Percentiles rank a stretch among this genome's conserved stretches.
Conservation (phyloP, 345 rosid species). For the Hirschfeldia incana region DNA sequence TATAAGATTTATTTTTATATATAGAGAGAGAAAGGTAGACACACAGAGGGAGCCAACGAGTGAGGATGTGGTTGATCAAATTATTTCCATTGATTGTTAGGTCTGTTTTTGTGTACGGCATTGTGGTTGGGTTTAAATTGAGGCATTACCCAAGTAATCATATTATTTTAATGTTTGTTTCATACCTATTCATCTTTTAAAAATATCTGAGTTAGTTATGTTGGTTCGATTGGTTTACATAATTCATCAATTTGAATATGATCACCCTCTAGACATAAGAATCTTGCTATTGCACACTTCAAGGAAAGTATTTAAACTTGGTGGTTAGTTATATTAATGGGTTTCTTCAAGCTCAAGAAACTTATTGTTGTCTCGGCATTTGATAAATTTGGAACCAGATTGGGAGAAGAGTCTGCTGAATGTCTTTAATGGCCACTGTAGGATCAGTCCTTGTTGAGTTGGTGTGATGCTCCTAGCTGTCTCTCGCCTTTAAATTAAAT, state of each 20-base stretch:
- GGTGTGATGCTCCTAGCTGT: background rate
- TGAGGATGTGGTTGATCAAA: conserved; percentile 11
- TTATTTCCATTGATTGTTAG: conserved; percentile 17
- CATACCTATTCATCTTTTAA: too few relatives aligned
- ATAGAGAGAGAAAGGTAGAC: background rate
- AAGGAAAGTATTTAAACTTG: background rate
- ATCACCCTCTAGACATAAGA: too few relatives aligned
- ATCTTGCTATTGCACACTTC: background rate
- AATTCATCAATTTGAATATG: too few relatives aligned
- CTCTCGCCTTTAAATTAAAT: background rate
- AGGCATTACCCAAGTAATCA: too few relatives aligned
- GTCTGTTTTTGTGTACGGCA: too few relatives aligned
- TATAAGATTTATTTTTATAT: conserved; percentile 8
- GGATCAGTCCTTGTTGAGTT: background rate
- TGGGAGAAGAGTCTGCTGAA: background rate
- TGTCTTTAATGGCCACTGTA: background rate
- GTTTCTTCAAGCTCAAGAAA: background rate
- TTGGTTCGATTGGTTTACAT: too few relatives aligned
- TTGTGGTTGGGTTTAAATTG: too few relatives aligned
- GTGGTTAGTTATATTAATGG: background rate
- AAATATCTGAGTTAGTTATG: too few relatives aligned
- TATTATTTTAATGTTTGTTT: too few relatives aligned
- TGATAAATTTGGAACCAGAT: background rate
- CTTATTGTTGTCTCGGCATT: background rate
- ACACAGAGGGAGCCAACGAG: background rate